Evolutionary conservation across 148 eudicot genomes (phyloP).

Genomic region (Drosera capensis): DNA sequence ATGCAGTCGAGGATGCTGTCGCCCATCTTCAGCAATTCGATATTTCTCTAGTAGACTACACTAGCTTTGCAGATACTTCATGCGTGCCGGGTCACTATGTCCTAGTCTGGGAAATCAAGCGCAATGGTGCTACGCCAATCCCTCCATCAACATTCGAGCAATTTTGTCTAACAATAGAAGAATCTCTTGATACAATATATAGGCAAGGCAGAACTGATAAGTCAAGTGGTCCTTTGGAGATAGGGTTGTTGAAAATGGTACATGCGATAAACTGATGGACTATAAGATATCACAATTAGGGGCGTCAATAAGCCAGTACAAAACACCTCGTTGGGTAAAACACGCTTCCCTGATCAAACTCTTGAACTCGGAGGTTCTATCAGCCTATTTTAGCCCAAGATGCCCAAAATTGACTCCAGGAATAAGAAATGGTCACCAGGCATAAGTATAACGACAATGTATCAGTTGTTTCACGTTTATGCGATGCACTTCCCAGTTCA

Average conservation of each 20-base stretch:
- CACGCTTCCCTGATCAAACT: constrained; percentile 73
- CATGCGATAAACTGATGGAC: constrained; percentile 70
- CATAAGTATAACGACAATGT: constrained; percentile 52
- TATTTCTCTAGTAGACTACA: constrained; percentile 46
- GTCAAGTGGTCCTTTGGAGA: constrained; percentile 61
- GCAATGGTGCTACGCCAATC: constrained; percentile 20
- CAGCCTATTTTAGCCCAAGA: constrained; percentile 56
- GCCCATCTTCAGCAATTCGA: constrained; percentile 39
- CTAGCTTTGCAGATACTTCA: constrained; percentile 47
- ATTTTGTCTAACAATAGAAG: constrained; percentile 54
- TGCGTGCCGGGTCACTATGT: constrained; percentile 66
- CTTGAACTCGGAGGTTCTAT: constrained; percentile 50
- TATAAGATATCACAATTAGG: constrained; percentile 75
- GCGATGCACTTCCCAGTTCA: too few relatives aligned
- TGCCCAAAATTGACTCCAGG: constrained; percentile 87
- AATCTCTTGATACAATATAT: constrained; percentile 58
- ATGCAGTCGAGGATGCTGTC: constrained; percentile 39
- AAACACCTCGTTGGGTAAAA: constrained; percentile 85
- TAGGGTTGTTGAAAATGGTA: constrained; percentile 55
- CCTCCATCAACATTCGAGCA: constrained; percentile 56
- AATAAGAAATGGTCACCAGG: too few relatives aligned
- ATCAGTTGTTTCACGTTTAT: too few relatives aligned
- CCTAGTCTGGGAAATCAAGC: constrained; percentile 50
- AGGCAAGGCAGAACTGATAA: constrained; percentile 70
- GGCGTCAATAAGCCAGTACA: constrained; percentile 90